Conservation (phyloP, 208 protist genomes). For the Angomonas ambiguus region DNA sequence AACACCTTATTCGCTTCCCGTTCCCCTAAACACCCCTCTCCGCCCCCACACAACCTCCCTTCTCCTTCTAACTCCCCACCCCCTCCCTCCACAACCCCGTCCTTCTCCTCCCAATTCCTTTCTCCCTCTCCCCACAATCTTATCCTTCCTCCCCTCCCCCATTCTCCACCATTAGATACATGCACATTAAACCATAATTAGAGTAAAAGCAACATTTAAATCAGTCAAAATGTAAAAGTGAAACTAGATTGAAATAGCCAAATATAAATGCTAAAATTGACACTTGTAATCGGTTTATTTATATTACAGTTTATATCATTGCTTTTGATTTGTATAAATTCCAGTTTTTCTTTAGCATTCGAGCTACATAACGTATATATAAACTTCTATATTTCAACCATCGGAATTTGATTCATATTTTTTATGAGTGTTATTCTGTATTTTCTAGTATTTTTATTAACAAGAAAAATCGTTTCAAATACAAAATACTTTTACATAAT, state of each 20-base stretch:
- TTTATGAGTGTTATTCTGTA: conserved; percentile 63
- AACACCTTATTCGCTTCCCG: conserved; percentile 14
- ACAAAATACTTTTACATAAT: conserved; percentile 37
- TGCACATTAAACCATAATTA: conserved; percentile 38
- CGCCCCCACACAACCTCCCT: conserved; percentile 19
- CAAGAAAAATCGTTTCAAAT: conserved; percentile 25
- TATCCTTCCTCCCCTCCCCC: conserved; percentile 18
- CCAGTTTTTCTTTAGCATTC: conserved; percentile 72
- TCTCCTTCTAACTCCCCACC: conserved; percentile 14
- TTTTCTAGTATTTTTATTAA: conserved; percentile 67
- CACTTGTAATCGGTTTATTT: conserved; percentile 49
- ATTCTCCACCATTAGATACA: conserved; percentile 14
- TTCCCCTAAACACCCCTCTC: conserved; percentile 13
- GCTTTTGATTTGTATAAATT: conserved; percentile 69
- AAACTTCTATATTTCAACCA: conserved; percentile 65
- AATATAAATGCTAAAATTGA: conserved; percentile 74
- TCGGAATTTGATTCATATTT: conserved; percentile 73
- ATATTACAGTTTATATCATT: conserved; percentile 49
- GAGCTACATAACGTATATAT: conserved; percentile 72
- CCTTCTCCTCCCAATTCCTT: conserved; percentile 12
- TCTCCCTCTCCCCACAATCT: conserved; percentile 13
- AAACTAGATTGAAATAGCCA: conserved; percentile 71
- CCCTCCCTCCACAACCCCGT: conserved; percentile 12
- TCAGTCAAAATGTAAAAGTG: conserved; percentile 76
- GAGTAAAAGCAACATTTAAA: conserved; percentile 26